These are phyloP conservation scores for Zymoseptoria crescenta DNA, from an alignment of 2,329 filamentous ascomycete species.

Conservation along the genomic window DNA sequence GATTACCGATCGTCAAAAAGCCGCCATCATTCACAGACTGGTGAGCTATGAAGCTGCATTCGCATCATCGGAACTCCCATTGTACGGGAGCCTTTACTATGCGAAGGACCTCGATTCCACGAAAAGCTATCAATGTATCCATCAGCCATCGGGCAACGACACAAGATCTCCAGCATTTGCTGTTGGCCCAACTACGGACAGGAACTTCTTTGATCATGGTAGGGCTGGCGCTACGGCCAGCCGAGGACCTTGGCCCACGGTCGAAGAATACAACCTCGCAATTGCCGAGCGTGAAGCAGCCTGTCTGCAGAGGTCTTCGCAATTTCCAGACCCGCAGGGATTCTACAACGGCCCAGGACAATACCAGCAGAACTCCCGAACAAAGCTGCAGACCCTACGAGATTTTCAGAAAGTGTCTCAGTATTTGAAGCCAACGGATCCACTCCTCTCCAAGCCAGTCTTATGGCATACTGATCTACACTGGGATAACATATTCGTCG, in stretches of 20 bases:
- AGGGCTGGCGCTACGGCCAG: conserved; percentile 4
- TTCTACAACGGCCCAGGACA: conserved; percentile 9
- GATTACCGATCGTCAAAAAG: conserved; percentile 2
- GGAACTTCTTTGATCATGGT: conserved; percentile 5
- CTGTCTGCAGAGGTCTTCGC: conserved; percentile 5
- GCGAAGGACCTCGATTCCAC: conserved; percentile 2
- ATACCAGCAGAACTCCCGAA: conserved; percentile 2
- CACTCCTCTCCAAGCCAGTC: conserved; percentile 1
- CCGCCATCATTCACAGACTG: conserved; percentile 1
- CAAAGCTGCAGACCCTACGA: not conserved
- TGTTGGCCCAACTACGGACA: conserved; percentile 5
- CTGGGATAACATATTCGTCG: conserved; percentile 30
- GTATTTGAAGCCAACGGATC: conserved; percentile 4
- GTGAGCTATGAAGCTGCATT: conserved; percentile 3
- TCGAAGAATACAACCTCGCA: conserved; percentile 6
- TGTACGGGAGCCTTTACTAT: conserved; percentile 5
- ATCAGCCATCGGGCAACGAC: not conserved
- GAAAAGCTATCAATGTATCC: not conserved
- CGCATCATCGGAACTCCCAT: not conserved
- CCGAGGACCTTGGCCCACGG: conserved; percentile 6
- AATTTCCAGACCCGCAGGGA: conserved; percentile 6
- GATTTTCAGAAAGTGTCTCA: conserved; percentile 1
- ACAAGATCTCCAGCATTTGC: not conserved
- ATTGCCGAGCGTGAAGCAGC: conserved; percentile 5
- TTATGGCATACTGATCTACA: conserved; percentile 27